These are phyloP conservation scores for Calocera viscosa DNA, from an alignment of 768 basidiomycete species.

Conservation along the genomic window DNA sequence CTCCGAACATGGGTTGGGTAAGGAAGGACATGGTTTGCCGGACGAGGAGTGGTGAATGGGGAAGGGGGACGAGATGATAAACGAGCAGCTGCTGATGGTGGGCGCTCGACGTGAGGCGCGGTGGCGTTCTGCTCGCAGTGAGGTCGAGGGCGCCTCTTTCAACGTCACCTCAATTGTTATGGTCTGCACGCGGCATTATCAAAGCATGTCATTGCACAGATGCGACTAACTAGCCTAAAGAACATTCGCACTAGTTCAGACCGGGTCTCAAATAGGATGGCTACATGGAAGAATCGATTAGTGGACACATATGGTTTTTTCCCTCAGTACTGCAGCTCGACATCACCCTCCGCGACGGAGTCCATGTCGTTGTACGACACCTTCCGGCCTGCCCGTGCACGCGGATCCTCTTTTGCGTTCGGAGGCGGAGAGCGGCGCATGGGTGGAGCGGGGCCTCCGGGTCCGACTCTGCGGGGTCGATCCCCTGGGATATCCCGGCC, in stretches of 20 bases:
- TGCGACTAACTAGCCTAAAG: neutral
- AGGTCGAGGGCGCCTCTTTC: no score
- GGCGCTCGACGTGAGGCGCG: neutral
- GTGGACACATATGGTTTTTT: constrained; percentile 1
- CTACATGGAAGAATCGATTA: constrained; percentile 3
- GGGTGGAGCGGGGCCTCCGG: constrained; percentile 48
- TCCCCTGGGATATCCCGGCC: constrained; percentile 30
- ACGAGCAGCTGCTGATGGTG: neutral
- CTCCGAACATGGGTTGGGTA: constrained; percentile 13
- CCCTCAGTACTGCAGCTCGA: constrained; percentile 29
- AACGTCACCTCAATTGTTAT: no score
- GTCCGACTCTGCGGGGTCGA: constrained; percentile 30
- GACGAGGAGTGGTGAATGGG: neutral
- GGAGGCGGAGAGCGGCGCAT: constrained; percentile 43
- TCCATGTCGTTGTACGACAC: constrained; percentile 96
- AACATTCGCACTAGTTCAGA: neutral
- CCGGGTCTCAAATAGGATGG: neutral
- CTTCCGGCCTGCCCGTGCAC: constrained; percentile 75
- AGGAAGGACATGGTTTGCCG: neutral
- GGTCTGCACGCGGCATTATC: no score
- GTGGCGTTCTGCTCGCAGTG: no score
- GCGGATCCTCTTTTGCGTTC: constrained; percentile 83
- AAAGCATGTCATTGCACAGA: neutral
- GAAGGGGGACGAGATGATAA: no score
- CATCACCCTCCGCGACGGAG: constrained; percentile 70